Evolutionary conservation across 176 grass and related monocot genomes (phyloP), one percentile per base, ranked within the genome.

Genomic region (Oryza meyeriana): DNA sequence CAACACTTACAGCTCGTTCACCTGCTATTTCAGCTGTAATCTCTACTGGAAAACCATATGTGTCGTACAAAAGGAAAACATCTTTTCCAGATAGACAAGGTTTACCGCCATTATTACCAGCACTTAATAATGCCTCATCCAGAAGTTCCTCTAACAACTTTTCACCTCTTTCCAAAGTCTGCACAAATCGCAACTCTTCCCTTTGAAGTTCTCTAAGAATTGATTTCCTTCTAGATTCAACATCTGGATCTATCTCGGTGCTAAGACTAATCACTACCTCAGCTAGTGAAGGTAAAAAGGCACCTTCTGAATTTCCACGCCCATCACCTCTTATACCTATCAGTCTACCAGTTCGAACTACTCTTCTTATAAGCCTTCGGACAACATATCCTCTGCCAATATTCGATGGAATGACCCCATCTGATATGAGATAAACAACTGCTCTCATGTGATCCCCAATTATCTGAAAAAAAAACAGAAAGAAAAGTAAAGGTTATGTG

Each of bases 341-440:
- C 88, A 98, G 82, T 75, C 92, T 87, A 88, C 92, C 82, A 33
- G 76, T 95, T 62, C 95, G 85, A 69, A 98, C 90, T 74, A 98
- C 92, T 89, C 95, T 93, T 90, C 95, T 95, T 86, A 98, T 93
- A 82, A 98, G 92, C 82, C 95, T 94, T 77, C 92, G 81, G 73
- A 91, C 95, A 80, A 98, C 90, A 82, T 98, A 98, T 61, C 95
- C 95, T 95, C 95, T 92, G 39, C 95, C 95, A 69, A 98, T 98
- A 91, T 98, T 98, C 41, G 95, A 94, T 67, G 92, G 95, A 68
- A 94, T 71, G 42, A 98, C 88, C 36, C 92, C 95, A 79, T 98
- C 95, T 84, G 92, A 93, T 93, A 98, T 93, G 61, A 98, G 86
- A 91, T 98, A 98, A 91, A 98, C 90, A 84, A 98, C 90, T 36